Base-by-base conservation (phyloP, 2,329 filamentous ascomycete species). In the Westerdykella ornata region DNA sequence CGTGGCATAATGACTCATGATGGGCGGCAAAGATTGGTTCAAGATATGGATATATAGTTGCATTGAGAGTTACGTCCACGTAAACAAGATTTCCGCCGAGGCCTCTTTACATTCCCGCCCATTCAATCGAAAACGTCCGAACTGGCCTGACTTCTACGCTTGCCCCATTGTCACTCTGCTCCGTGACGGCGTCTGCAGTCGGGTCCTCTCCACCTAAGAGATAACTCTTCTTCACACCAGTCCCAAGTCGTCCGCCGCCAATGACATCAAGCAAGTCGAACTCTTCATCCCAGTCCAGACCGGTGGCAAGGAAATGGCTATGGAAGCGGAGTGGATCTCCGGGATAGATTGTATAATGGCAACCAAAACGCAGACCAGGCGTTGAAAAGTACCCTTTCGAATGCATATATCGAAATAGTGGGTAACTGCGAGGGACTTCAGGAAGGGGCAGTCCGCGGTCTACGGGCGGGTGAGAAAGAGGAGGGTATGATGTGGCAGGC, bases 251-350 rank as follows among this genome's bases (percentile, higher is more conserved):
- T 4, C 92, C 92, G 6, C 88, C 88, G 15, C 82, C 84, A 13
- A 97, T 83, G 12, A 98, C 71, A 51, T 95, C 85, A 52, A 96
- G 75, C 57, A 97, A 72, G 29, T 85, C 77, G 42, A 98, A 83
- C 53, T 88, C 80, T 56, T 95, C 80, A 46, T 96, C 81, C 88
- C 88, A 97, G n/a, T 74, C 80, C 53, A 85, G 80, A 22, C 85
- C 81, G n/a, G 83, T 84, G 6, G 84, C 86, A 54, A 95, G 76
- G 63, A 95, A 97, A 65, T 98, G 92, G 35, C 88, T 92, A 66
- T 98, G 92, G 63, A 94, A 98, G 9, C 92, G 82, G 38, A 98
- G 73, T 1, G 92, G 88, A 62, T 98, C 92, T 35, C 92, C 92
- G 0, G 92, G 92, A 57, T 98, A 98, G 4, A 94, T 87, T 53